phyloP scores from a whole-genome alignment of 495 filamentous ascomycete species.

The Penicillium roqueforti region DNA sequence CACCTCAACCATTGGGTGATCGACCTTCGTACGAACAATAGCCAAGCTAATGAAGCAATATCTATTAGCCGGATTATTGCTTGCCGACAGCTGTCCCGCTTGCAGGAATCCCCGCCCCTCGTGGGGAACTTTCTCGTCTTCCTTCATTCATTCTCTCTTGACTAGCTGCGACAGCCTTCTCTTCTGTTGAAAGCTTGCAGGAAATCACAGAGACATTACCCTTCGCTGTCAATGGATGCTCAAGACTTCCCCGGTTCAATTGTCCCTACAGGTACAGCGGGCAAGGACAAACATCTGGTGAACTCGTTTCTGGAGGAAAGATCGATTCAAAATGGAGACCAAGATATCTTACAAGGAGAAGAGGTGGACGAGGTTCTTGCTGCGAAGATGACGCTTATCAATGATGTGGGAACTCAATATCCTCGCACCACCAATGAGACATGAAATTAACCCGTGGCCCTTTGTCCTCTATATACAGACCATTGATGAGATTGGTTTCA shows the following conservation, averaged over 20 bases:
- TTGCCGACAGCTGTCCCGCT: not conserved
- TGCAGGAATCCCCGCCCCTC: not conserved
- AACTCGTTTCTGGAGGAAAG: not conserved
- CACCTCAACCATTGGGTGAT: not conserved
- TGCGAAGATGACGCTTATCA: conserved; percentile 65
- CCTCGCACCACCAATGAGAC: not conserved
- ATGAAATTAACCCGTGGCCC: not conserved
- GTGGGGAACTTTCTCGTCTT: not conserved
- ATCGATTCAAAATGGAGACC: not conserved
- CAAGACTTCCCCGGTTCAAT: not conserved
- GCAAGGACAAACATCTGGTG: not conserved
- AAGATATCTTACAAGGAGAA: not conserved
- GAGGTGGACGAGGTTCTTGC: conserved; percentile 58
- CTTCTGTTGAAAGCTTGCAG: not conserved
- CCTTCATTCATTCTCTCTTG: not conserved
- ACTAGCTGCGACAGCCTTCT: not conserved
- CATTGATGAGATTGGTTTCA: conserved; percentile 72
- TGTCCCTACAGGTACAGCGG: not conserved
- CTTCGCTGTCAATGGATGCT: not conserved
- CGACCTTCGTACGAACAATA: not conserved
- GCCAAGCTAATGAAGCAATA: not conserved
- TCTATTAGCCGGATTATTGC: not conserved
- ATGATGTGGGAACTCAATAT: conserved; percentile 50
- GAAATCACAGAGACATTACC: not conserved
- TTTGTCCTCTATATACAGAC: conserved; percentile 28